Percentiles rank a stretch among this genome's conserved stretches.
Conservation (phyloP, 1,284 basidiomycete species). For the Phylloporus sp. region DNA sequence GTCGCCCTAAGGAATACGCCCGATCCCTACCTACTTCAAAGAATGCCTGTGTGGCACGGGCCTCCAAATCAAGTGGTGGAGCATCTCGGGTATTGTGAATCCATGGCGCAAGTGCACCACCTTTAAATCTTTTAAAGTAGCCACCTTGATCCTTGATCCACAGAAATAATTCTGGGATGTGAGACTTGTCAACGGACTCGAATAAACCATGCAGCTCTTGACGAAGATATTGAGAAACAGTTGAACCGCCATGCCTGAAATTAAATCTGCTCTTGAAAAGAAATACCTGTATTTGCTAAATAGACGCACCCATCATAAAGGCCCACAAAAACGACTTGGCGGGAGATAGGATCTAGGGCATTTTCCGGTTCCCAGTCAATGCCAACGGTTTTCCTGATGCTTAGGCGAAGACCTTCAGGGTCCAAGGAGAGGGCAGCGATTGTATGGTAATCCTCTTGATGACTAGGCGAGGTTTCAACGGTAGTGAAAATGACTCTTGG, state of each 20-base stretch:
- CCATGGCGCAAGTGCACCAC: conserved; percentile 81
- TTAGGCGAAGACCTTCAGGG: conserved; percentile 73
- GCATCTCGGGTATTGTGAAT: conserved; percentile 51
- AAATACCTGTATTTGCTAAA: background rate
- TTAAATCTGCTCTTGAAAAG: conserved; percentile 15
- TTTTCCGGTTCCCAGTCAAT: conserved; percentile 77
- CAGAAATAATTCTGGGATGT: conserved; percentile 77
- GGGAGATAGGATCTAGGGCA: conserved; percentile 64
- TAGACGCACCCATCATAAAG: conserved; percentile 85
- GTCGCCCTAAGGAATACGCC: conserved; percentile 7
- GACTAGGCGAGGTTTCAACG: conserved; percentile 45
- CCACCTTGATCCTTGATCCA: conserved; percentile 84
- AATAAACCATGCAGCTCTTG: conserved; percentile 83
- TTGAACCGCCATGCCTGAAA: conserved; percentile 79
- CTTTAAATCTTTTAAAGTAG: conserved; percentile 88
- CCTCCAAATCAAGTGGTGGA: conserved; percentile 77
- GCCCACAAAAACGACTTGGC: conserved; percentile 86
- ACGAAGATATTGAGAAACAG: conserved; percentile 78
- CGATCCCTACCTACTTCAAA: conserved; percentile 67
- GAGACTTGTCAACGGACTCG: conserved; percentile 73
- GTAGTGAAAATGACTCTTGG: background rate
- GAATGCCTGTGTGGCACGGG: conserved; percentile 85
- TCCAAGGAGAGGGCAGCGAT: conserved; percentile 79
- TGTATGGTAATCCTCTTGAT: conserved; percentile 88
- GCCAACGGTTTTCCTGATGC: conserved; percentile 66